These are phyloP conservation scores for Psilocybe azurescens DNA, from an alignment of 768 basidiomycete genomes.

Conservation along the genomic window DNA sequence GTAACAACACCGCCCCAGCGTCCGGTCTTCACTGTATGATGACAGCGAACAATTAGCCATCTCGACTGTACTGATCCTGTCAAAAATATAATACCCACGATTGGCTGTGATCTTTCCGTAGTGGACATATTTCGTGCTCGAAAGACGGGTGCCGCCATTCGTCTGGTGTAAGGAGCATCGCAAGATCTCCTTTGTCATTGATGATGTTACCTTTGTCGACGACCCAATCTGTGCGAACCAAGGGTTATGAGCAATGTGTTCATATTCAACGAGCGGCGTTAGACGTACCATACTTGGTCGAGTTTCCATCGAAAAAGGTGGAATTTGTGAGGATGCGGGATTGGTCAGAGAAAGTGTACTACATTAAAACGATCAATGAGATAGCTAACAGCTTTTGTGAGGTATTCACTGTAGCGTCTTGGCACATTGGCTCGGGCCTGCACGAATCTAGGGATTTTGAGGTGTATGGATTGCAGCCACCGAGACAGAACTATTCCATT, in stretches of 20 bases:
- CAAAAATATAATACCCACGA: slow-evolving; percentile 38
- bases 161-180: slow-evolving; percentile 67
- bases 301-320: slow-evolving; percentile 77
- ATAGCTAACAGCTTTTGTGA: not conserved
- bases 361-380: not conserved
- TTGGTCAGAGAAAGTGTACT: slow-evolving; percentile 70
- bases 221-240: slow-evolving; percentile 60
- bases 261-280: not conserved
- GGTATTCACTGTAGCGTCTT: slow-evolving; percentile 56
- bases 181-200: slow-evolving; percentile 73
- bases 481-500: slow-evolving; percentile 71
- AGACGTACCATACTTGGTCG: slow-evolving; percentile 61
- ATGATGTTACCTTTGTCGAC: slow-evolving; percentile 70
- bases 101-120: slow-evolving; percentile 78
- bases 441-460: slow-evolving; percentile 73
- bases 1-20: slow-evolving; percentile 84
- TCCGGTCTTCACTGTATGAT: slow-evolving; percentile 69
- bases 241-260: not conserved
- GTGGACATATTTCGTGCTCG: slow-evolving; percentile 81
- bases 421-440: slow-evolving; percentile 73
- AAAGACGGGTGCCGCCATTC: slow-evolving; percentile 79
- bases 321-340: slow-evolving; percentile 70
- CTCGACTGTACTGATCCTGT: not conserved
- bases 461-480: slow-evolving; percentile 83
- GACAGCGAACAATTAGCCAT: not conserved